Evolutionary conservation across 805 yeast species (phyloP).

Genomic region (Myxozyma lipomycoides): DNA sequence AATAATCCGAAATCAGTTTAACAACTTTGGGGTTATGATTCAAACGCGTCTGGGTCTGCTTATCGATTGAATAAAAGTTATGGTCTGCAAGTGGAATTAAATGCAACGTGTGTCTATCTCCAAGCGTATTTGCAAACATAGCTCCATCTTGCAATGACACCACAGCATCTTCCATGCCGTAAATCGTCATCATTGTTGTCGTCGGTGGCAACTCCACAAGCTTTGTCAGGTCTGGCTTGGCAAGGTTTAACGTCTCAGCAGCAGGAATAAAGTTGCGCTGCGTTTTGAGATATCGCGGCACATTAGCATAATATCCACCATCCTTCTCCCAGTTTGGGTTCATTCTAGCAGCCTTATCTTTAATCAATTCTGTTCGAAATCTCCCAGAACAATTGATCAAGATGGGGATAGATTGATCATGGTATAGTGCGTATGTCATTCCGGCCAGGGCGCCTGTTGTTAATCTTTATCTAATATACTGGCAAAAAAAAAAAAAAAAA

Average conservation of each 20-base stretch:
- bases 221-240: constrained; percentile 45
- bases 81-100: constrained; percentile 74
- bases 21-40: constrained; percentile 59
- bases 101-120: constrained; percentile 51
- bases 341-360: constrained; percentile 39
- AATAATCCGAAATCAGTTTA: constrained; percentile 48
- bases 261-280: constrained; percentile 43
- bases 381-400: constrained; percentile 73
- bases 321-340: constrained; percentile 42
- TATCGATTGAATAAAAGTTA: constrained; percentile 58
- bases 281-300: constrained; percentile 51
- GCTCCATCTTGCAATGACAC: constrained; percentile 65
- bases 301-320: constrained; percentile 43
- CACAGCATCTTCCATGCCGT: constrained; percentile 64
- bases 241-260: constrained; percentile 51
- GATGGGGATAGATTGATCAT: constrained; percentile 52
- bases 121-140: constrained; percentile 53
- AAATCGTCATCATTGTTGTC: constrained; percentile 59
- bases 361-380: constrained; percentile 50
- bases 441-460: constrained; percentile 49
- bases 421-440: constrained; percentile 61
- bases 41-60: constrained; percentile 36
- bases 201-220: constrained; percentile 44
- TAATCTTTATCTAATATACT: neutral
- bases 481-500: neutral